Evolutionary conservation across 345 rosid genomes (phyloP), one percentile per base, ranked within the genome.

Genomic region (Corymbia maculata): DNA sequence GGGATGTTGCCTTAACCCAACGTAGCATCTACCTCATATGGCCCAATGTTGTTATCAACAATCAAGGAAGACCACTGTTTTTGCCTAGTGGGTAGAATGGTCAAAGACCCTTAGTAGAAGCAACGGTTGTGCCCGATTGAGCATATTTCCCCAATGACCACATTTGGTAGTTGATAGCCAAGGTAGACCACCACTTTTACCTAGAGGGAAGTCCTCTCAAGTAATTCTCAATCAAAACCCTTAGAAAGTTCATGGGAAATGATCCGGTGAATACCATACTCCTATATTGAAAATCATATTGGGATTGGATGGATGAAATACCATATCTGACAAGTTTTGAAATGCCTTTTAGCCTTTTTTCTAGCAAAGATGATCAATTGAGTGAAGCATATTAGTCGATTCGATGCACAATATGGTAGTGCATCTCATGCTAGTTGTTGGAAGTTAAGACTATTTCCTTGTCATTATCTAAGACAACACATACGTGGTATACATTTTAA

Each of bases 1-100:
- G 59, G 59, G 59, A 55, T 55, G 1, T 9, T 55, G 59, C 59
- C 59, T 21, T 10, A 55, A 21, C 26, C 59, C 26, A 8, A 55
- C 59, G 19, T 55, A 55, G 11, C 2, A 10, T 10, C 59, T 55
- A 19, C 0, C 11, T 24, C 59, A 53, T 0, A 55, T 0, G 1
- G 1, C 2, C 2, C 24, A 24, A 53, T 19, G 59, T 0, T 8
- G 26, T 53, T 9, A 19, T 21, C 0, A 1, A 8, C 21, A 21
- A 55, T 55, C 59, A 21, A 55, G 59, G 59, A 55, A 55, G 59
- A 55, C 19, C 59, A 24, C 2, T 2, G 2, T 55, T 26, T 55
- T 10, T 15, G 5, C 28, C 6, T 57, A 57, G n/a, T 12, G 5
- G 64, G 13, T 6, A 57, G 9, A 28, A 24, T 57, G 64, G 13